Conservation (phyloP, 495 filamentous ascomycete genomes). For the Penicillium egyptiacum region DNA sequence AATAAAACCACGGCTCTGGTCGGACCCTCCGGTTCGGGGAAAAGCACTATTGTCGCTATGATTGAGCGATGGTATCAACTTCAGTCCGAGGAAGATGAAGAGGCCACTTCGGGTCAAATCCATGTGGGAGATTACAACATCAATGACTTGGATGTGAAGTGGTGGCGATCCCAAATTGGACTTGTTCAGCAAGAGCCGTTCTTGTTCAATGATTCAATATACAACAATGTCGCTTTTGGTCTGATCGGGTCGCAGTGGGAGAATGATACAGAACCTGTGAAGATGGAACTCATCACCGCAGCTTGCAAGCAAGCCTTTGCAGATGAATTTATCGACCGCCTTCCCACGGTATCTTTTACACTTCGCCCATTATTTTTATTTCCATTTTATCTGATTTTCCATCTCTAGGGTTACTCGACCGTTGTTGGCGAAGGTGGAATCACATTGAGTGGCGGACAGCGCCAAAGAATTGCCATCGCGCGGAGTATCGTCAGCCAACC, state of each 20-base stretch:
- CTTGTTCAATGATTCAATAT: conserved; percentile 73
- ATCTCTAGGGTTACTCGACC: conserved; percentile 35
- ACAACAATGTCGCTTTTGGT: conserved; percentile 75
- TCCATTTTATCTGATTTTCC: neutral
- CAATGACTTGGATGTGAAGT: conserved; percentile 68
- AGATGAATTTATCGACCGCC: conserved; percentile 39
- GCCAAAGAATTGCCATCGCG: conserved; percentile 66
- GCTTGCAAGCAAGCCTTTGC: conserved; percentile 68
- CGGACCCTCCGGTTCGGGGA: too few species aligned
- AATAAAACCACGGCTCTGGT: too few species aligned
- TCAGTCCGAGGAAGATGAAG: conserved; percentile 63
- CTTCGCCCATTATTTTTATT: too few species aligned
- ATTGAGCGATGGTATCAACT: conserved; percentile 28
- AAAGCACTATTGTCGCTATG: too few species aligned
- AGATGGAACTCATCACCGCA: conserved; percentile 37
- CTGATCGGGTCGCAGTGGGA: conserved; percentile 66
- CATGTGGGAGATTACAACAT: conserved; percentile 40
- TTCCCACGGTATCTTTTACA: conserved; percentile 26
- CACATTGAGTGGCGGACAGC: conserved; percentile 48
- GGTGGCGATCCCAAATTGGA: conserved; percentile 78
- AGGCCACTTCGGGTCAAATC: conserved; percentile 37
- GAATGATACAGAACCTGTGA: conserved; percentile 45
- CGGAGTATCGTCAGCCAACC: conserved; percentile 81
- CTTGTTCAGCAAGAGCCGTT: conserved; percentile 57
- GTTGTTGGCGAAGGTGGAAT: conserved; percentile 36